Base-by-base conservation (phyloP, 2,329 filamentous ascomycete genomes). In the Ophiostoma triangulosporum region DNA sequence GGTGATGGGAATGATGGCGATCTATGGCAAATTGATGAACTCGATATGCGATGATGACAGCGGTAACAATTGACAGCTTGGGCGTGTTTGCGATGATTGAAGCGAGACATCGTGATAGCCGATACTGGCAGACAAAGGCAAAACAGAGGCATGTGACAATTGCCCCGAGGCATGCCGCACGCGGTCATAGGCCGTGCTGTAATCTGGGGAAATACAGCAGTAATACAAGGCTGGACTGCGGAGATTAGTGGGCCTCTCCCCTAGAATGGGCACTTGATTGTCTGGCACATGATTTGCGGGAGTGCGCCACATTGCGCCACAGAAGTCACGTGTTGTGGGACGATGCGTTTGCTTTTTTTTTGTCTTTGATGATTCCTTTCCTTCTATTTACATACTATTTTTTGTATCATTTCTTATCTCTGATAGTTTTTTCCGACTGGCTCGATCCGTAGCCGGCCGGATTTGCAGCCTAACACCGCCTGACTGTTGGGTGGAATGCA, bases 121-220 rank as follows among this genome's bases (percentile, higher is more conserved):
- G 24, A 12, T 20, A 3, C n/a, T 43, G 38, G 38, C 38, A n/a
- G n/a, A 22, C 38, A 48, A 17, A n/a, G 27, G 29, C 26, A 20
- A 31, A 48, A 48, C 15, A 48, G 15, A 50, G 48, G 48, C 48
- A 50, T 50, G 48, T 50, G 48, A 50, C 46, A 48, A 48, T 33
- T 7, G 48, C 48, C 32, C 48, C 48, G 48, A 50, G 48, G 43
- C 26, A 46, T 46, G 43, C 43, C 43, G 43, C 43, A 43, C 38
- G 38, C 38, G 38, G 38, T 24, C 38, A 40, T 38, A 43, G 38
- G 29, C 29, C 6, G 29, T 31, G 29, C 29, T 24, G 38, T 17
- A 43, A 15, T 31, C 46, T 17, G 46, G 46, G 46, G 46, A 48
- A 46, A 29, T 27, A 43, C 38, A 43, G 38, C 38, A 17, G 20